Base-by-base conservation (phyloP, 2,329 filamentous ascomycete genomes). In the Fusarium hainanense region DNA sequence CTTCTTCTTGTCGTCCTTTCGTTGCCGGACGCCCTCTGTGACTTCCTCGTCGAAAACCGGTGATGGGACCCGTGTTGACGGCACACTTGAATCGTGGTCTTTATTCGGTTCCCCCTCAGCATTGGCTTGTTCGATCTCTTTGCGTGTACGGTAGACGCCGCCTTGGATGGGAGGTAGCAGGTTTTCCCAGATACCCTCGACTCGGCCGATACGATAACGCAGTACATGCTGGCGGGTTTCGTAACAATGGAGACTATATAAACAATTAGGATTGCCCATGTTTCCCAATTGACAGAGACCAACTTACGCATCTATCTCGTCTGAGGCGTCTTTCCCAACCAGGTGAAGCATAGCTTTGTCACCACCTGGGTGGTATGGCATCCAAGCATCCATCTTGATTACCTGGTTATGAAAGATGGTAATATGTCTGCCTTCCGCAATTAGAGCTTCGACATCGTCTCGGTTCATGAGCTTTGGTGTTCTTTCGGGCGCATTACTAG, bases 81-180 rank as follows among this genome's bases (percentile, higher is more conserved):
- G 79, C 12, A 83, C 79, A 72, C 85, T 88, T 2, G 85, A 71
- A 23, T 67, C 71, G 13, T 70, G 58, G 6, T 75, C 75, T 50
- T 69, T 70, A 30, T 61, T 48, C 30, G 51, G 71, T 40, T 59
- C 64, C 25, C 48, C 41, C 6, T 71, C 62, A 16, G 58, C 27
- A 11, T 71, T 61, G 20, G 66, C 58, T 46, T 67, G 77, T 46
- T 82, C 79, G 10, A 80, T 77, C 27, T 81, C 77, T 48, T 69
- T 69, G 18, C 77, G 74, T 23, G 82, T 80, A 70, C 90, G 87
- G 79, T 94, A 97, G 62, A 86, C 85, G 43, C 95, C 95, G 60
- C 94, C 94, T 79, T 98, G 95, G 54, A 98, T 95, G 1, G 96
- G 95, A 7, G 96, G 94, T 9, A 92, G 76, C 77, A 98, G 97